Base-by-base conservation (phyloP, 352 stramenopile genomes). In the Phytophthora quininea region DNA sequence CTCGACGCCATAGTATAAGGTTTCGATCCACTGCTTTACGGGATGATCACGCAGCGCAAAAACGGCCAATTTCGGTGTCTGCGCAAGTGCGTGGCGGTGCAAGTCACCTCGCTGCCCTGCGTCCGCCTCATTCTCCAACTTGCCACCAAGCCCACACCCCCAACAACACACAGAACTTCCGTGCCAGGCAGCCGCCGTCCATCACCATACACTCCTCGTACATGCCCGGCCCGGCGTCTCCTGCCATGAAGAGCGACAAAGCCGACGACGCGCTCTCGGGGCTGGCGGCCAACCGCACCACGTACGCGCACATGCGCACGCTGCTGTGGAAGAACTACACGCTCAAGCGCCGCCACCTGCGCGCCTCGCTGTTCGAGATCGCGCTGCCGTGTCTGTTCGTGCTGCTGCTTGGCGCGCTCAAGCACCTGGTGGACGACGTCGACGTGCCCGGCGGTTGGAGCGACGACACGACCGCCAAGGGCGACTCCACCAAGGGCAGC, bases 271-370 rank as follows among this genome's bases (percentile, higher is more conserved):
- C 48, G 3, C 35, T 5, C 35, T 65, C 58, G 31, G n/a, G 49
- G 1, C 33, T 66, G 31, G 49, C 58, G 32, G 38, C 50, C 40
- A 58, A 66, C 50, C 59, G 66, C 40, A 58, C 59, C 4, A 58
- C 58, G 24, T 62, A 50, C 32, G 55, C 46, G 9, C 71, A 66
- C 51, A 59, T 75, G 45, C 59, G 65, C n/a, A 79, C 79, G 45
- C 52, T 92, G 43, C 66, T 90, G 27, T 83, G 80, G 74, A 92
- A 92, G 62, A 91, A 91, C 74, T 81, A 60, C 63, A 61, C 81
- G 43, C 69, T 91, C 35, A 92, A 91, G 64, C 70, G 69, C 19
- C 74, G 79, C 33, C 82, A 91, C 47, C 56, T 56, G 35, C 40
- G 83, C 32, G 76, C 62, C 4, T 82, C 77, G 45, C 50, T 79